Conservation (phyloP, 306 rosid species). For the Prunus armeniaca region DNA sequence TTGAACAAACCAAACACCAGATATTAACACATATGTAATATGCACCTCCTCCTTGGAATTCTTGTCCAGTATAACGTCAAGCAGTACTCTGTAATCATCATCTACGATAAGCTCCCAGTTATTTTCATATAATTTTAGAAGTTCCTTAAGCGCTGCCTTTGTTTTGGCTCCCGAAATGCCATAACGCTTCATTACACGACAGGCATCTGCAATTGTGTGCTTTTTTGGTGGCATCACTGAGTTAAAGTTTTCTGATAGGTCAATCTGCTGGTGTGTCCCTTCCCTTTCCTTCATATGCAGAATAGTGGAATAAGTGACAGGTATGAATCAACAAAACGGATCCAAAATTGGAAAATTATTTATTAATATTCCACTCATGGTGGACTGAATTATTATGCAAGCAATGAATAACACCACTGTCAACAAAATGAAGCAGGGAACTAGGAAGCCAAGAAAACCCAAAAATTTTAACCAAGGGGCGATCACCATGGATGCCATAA, state of each 20-base stretch:
- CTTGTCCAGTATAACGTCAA: conserved; percentile 5
- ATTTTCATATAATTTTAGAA: conserved; percentile 10
- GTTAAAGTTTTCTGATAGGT: neutral
- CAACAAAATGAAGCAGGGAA: neutral
- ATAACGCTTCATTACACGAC: conserved; percentile 1
- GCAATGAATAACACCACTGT: neutral
- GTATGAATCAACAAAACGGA: neutral
- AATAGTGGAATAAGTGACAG: neutral
- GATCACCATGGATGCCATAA: neutral
- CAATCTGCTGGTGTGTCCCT: neutral
- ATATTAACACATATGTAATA: neutral
- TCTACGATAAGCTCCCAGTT: conserved; percentile 15
- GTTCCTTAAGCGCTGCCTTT: conserved; percentile 4
- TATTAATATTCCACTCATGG: neutral
- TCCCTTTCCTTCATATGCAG: neutral
- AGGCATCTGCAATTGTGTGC: neutral
- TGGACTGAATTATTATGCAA: neutral
- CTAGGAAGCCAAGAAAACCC: neutral
- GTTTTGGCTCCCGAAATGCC: conserved; percentile 7
- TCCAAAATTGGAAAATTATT: neutral
- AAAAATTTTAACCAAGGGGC: neutral
- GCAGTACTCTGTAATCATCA: conserved; percentile 11
- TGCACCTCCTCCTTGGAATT: conserved; percentile 8
- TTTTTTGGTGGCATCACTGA: conserved; percentile 13
- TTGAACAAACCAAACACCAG: neutral